Evolutionary conservation across 768 basidiomycete species (phyloP).

Genomic region (Floccularia luteovirens): DNA sequence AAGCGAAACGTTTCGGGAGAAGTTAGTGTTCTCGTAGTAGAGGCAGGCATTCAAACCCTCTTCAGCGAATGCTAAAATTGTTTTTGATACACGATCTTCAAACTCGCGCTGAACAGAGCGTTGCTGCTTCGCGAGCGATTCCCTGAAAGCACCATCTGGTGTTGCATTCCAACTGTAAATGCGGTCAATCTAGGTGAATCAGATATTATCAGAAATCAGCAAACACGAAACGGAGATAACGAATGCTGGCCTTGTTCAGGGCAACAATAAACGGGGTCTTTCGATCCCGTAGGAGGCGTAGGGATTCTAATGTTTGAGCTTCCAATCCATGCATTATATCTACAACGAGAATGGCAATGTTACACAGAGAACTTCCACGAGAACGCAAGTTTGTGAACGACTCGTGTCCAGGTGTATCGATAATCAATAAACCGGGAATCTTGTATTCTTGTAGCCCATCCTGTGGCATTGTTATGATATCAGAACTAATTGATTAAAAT

Average conservation of each 20-base stretch:
- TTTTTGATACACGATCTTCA: conserved; percentile 78
- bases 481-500: neutral
- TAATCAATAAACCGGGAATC: conserved; percentile 90
- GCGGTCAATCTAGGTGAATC: conserved; percentile 81
- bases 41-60: conserved; percentile 92
- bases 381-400: conserved; percentile 96
- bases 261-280: conserved; percentile 99
- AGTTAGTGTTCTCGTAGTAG: conserved; percentile 97
- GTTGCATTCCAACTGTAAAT: conserved; percentile 92
- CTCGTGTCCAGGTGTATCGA: conserved; percentile 99
- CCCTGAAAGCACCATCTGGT: conserved; percentile 88
- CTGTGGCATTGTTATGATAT: conserved; percentile 23
- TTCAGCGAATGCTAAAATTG: conserved; percentile 92
- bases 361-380: conserved; percentile 94
- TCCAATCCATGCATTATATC: conserved; percentile 99
- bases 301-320: conserved; percentile 95
- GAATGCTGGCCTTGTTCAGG: conserved; percentile 73
- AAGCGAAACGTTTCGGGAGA: conserved; percentile 88
- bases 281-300: conserved; percentile 82
- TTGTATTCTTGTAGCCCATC: conserved; percentile 87
- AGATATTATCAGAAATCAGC: conserved; percentile 3
- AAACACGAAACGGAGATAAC: neutral
- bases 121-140: conserved; percentile 80
- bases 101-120: conserved; percentile 83
- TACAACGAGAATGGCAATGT: conserved; percentile 97